Evolutionary conservation across 352 stramenopile species (phyloP).

Genomic region (Globisporangium ultimum): DNA sequence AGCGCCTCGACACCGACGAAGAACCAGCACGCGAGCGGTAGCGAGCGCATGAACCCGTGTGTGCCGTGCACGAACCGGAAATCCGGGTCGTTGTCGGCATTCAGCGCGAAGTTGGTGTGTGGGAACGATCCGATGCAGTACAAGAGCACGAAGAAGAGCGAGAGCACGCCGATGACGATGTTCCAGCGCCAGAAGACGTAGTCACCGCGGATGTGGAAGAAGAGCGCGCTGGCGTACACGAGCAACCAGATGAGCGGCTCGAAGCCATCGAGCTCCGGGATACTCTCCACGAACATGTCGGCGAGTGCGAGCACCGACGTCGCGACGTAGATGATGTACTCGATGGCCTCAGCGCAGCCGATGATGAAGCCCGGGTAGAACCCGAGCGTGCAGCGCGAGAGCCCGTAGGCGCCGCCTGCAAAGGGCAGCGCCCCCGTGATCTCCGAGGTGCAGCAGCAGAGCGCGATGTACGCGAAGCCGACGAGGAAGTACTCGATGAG

Average conservation of each 20-base stretch:
- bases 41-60: conserved; percentile 16
- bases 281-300: conserved; percentile 21
- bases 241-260: conserved; percentile 21
- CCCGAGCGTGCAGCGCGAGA: conserved; percentile 30
- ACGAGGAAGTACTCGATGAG: conserved; percentile 22
- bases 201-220: conserved; percentile 20
- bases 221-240: conserved; percentile 21
- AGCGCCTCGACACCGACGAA: conserved; percentile 29
- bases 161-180: conserved; percentile 22
- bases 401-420: conserved; percentile 28
- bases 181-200: conserved; percentile 34
- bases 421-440: conserved; percentile 30
- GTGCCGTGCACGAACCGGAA: conserved; percentile 18
- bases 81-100: conserved; percentile 17
- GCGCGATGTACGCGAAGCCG: conserved; percentile 21
- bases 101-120: conserved; percentile 16
- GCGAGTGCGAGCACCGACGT: conserved; percentile 19
- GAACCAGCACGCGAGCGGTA: conserved; percentile 34
- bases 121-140: conserved; percentile 28
- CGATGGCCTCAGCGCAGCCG: conserved; percentile 27
- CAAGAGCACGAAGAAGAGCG: conserved; percentile 25
- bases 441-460: conserved; percentile 29
- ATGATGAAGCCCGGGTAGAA: conserved; percentile 31
- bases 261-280: conserved; percentile 8
- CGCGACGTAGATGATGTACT: conserved; percentile 33